Evolutionary conservation across 352 stramenopile genomes (phyloP), one percentile per base, ranked within the genome.

Genomic region (Phytophthora pistaciae): DNA sequence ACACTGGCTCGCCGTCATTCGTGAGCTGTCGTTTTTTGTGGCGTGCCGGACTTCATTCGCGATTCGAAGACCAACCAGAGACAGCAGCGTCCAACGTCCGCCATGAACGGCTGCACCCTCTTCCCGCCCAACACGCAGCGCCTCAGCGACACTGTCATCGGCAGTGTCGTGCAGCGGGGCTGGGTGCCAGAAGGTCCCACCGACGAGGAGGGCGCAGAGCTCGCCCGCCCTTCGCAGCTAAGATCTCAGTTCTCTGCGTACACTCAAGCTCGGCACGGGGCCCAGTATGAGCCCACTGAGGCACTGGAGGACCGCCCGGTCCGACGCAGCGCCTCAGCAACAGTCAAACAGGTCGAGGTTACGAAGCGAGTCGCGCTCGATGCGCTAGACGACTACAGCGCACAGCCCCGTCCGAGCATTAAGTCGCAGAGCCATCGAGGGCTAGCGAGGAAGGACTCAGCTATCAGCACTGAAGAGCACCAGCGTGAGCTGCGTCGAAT

Each of bases 101-200:
- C 13, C 40, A 68, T 68, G 61, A 49, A 68, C 27, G 14, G 20
- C 25, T 60, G 27, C n/a, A 68, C 61, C 16, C 36, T 68, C 1
- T 27, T 46, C 38, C 50, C 52, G 5, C 50, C 61, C 7, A 68
- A 55, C 25, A 42, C 31, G 38, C 61, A 60, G n/a, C n/a, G 49
- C 27, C 49, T 68, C 23, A 68, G 50, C 9, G 52, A 68, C 6
- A 6, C 48, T 46, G 61, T 61, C 5, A 68, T 68, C 14, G 36
- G 50, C 11, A 68, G 61, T 23, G 52, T 68, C 11, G 33, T 61
- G 11, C 61, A 61, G 20, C 61, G 50, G 0, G 52, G 36, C 11
- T 61, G 61, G 52, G 23, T 56, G 8, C 5, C 25, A 3, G 36
- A 68, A 16, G 38, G 42, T 1, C 23, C 20, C 16, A 21, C n/a